Evolutionary conservation across 176 grass and related monocot species (phyloP), one percentile per base, ranked within the genome.

Genomic region (Thalia dealbata): DNA sequence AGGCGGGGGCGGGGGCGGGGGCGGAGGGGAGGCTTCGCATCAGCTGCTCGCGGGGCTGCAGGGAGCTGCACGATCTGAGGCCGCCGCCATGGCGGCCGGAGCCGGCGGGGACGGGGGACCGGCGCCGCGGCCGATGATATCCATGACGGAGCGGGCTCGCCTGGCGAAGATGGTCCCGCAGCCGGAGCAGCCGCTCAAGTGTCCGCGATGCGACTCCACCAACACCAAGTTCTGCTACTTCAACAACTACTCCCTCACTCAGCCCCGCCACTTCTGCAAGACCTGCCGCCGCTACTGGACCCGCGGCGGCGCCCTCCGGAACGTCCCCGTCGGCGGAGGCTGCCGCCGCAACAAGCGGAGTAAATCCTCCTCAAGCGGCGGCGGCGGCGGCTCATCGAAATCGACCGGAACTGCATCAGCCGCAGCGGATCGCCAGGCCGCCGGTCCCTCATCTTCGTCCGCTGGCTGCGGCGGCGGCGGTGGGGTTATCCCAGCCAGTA

Each of bases 141-240:
- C 86, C 66, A 96, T 96, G 92, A 71, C 89, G 16, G 89, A 96
- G 27, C 66, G 80, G 6, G 89, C 92, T 9, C 80, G 92, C 73
- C 64, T 96, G 0, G 86, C 82, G 0, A 91, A 89, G 84, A 68
- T 68, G 35, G 78, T 88, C 46, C 84, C 89, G 29, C 86, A 89
- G 75, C 88, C 92, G 21, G 92, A 96, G 70, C 81, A 84, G 59
- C 81, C 78, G 12, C 92, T 96, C 77, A 96, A 91, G 82, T 96
- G 92, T 63, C 92, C 92, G n/a, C 92, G 92, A 54, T 96, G 92
- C 86, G 92, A 96, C 21, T 96, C 92, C 28, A 75, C 79, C 51
- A 96, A 96, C 84, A 96, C 92, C 84, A 96, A 96, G 82, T 96
- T 96, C 42, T 96, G 92, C 82, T 96, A 96, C 84, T 96, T 87